These are phyloP conservation scores for Rhodamnia rubescens DNA, from an alignment of 345 rosid species.

Conservation along the genomic window DNA sequence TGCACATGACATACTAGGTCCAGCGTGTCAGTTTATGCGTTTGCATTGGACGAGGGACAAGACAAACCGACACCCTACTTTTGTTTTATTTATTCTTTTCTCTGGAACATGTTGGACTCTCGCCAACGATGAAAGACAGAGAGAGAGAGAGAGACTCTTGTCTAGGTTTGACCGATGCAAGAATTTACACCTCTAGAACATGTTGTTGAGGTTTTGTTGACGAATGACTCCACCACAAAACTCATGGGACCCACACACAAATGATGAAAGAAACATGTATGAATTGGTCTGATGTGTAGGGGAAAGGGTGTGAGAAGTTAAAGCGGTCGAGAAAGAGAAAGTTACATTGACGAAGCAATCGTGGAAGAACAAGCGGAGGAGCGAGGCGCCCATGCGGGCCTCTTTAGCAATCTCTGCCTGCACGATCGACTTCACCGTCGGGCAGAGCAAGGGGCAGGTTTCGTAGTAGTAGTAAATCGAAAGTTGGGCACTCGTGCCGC, in stretches of 20 bases:
- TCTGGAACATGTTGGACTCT: neutral
- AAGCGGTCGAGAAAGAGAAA: neutral
- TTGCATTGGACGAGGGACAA: neutral
- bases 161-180: neutral
- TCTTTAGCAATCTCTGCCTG: slow-evolving; percentile 42
- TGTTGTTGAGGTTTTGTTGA: neutral
- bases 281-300: neutral
- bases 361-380: slow-evolving; percentile 81
- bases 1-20: neutral
- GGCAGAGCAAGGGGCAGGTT: slow-evolving; percentile 49
- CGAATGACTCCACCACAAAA: neutral
- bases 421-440: slow-evolving; percentile 38
- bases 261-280: neutral
- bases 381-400: slow-evolving; percentile 64
- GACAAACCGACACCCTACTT: neutral
- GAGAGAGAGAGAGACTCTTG: neutral
- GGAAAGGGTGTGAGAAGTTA: neutral
- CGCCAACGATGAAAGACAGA: neutral
- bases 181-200: neutral
- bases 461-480: slow-evolving; percentile 47
- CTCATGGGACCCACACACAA: neutral
- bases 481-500: slow-evolving; percentile 53
- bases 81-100: neutral
- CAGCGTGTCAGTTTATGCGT: neutral
- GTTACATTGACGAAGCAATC: slow-evolving; percentile 90